Percentiles rank a stretch among this genome's conserved stretches.
phyloP scores from a whole-genome alignment of 2,329 filamentous ascomycete species.

The Cladosporium halotolerans region DNA sequence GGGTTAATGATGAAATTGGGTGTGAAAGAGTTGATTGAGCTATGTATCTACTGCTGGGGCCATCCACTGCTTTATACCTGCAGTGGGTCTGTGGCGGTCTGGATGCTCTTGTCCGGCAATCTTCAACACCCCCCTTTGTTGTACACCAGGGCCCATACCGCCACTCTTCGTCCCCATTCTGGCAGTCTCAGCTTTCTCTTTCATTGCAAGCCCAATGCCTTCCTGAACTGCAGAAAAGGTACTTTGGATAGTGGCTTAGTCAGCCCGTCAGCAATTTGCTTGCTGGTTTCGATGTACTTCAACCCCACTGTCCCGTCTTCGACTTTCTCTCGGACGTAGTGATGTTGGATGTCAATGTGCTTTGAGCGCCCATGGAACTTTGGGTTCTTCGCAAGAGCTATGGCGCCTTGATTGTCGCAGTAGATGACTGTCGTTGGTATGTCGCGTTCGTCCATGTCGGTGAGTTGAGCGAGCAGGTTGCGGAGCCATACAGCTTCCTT shows the following conservation, averaged over 20 bases:
- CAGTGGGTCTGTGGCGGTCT: too few species aligned
- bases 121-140: neutral
- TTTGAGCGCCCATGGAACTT: conserved; percentile 3
- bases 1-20: too few species aligned
- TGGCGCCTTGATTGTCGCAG: conserved; percentile 11
- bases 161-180: neutral
- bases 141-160: neutral
- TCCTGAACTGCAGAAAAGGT: neutral
- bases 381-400: conserved; percentile 7
- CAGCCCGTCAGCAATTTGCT: neutral
- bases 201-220: neutral
- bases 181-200: neutral
- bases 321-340: too few species aligned
- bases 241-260: neutral
- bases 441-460: neutral
- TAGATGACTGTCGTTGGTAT: conserved; percentile 9
- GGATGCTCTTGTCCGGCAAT: too few species aligned
- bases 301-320: neutral
- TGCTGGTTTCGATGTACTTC: conserved; percentile 2
- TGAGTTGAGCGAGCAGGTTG: neutral
- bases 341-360: too few species aligned
- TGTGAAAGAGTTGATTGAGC: too few species aligned
- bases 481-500: conserved; percentile 21
- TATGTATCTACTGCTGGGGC: too few species aligned
- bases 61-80: too few species aligned